Evolutionary conservation across 768 basidiomycete species (phyloP).

Genomic region (Phylloporus sp.): DNA sequence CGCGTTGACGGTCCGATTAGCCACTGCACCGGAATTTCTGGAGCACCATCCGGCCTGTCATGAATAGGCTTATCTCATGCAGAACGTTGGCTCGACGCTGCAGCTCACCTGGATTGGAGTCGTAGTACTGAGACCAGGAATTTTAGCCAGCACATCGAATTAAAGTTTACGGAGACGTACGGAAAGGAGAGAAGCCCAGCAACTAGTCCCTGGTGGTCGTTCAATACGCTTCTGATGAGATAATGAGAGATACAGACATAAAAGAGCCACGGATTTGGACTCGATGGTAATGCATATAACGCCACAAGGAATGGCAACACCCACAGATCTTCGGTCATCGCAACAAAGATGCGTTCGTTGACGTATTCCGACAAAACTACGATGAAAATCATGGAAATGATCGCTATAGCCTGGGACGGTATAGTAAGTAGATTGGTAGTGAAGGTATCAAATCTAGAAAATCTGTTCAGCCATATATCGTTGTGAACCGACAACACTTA

Average conservation of each 20-base stretch:
- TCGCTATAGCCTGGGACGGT: no score
- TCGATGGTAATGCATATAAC: constrained; percentile 41
- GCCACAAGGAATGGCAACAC: constrained; percentile 55
- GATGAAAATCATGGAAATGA: no score
- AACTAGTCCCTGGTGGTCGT: constrained; percentile 32
- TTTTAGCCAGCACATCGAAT: no score
- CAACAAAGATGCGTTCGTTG: no score
- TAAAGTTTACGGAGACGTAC: constrained; percentile 27
- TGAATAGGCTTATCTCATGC: no score
- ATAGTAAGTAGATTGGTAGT: constrained; percentile 1
- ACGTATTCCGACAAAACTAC: no score
- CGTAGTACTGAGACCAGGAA: constrained; percentile 32
- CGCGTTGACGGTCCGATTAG: no score
- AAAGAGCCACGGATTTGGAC: constrained; percentile 48
- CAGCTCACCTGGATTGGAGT: constrained; percentile 42
- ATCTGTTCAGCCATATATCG: background rate
- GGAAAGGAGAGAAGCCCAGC: constrained; percentile 43
- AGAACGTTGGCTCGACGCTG: no score
- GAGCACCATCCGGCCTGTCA: no score
- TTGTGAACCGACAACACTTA: background rate
- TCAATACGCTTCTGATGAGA: background rate
- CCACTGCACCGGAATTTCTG: no score
- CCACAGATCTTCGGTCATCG: constrained; percentile 56
- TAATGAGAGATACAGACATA: constrained; percentile 33
- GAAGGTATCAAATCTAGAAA: constrained; percentile 39